Base-by-base conservation (phyloP, 805 yeast genomes). In the Blastobotrys attinorum region DNA sequence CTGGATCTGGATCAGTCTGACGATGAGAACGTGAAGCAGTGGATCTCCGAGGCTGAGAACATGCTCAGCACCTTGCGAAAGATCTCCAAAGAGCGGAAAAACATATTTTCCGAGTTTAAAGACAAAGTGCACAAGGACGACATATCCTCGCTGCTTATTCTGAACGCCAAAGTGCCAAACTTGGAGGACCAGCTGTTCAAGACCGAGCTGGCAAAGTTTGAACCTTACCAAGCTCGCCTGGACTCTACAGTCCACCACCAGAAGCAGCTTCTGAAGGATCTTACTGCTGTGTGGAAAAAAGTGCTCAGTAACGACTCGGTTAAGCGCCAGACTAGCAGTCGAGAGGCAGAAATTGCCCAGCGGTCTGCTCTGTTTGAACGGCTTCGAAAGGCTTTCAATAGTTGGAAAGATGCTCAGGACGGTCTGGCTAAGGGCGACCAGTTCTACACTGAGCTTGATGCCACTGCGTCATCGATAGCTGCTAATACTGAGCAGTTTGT, bases 121-220 rank as follows among this genome's bases (percentile, higher is more conserved):
- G 71, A 68, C 4, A 74, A 75, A 39, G 79, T 84, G 27, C 92
- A 81, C 54, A 70, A 72, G 11, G 97, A 90, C 63, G 97, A 90
- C 58, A 86, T 88, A 40, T 81, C 95, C 0, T 79, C 81, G 42
- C 67, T 81, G 10, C 68, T 90, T 25, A 74, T 90, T 6, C 66
- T 81, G 50, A 81, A 84, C 57, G 77, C 75, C 47, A 71, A 75
- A 36, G 73, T 71, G 31, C 65, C 77, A 3, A 77, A 76, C 5
- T 70, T 74, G 37, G 88, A 81, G 46, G 66, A 72, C 7, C 62
- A 48, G 3, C 58, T 83, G 11, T 88, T 89, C 58, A 74, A 77
- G 15, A 72, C 75, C 45, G 96, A 87, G 59, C 65, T 90, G 49
- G 75, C 71, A 40, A 90, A 90, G 61, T 90, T 87, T 61, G 75